Conservation (phyloP, 2,329 filamentous ascomycete species). For the Colletotrichum scovillei region DNA sequence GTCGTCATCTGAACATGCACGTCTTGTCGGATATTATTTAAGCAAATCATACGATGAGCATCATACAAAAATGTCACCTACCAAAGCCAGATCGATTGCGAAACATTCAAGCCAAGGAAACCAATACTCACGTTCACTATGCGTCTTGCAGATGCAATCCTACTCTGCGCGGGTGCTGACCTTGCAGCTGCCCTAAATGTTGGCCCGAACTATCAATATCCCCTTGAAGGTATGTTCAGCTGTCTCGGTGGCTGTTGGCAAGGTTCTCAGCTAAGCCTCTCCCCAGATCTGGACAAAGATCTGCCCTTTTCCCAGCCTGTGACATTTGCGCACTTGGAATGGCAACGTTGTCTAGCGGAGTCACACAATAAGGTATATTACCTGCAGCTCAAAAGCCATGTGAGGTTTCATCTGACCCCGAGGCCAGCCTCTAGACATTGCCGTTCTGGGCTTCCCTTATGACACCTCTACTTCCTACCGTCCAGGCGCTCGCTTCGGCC, state of each 20-base stretch:
- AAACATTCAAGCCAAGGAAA: not conserved
- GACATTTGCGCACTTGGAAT: conserved; percentile 20
- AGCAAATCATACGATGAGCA: not conserved
- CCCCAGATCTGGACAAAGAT: conserved; percentile 20
- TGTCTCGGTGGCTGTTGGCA: not conserved
- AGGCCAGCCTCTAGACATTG: conserved; percentile 3
- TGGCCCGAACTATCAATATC: not conserved
- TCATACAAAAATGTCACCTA: not conserved
- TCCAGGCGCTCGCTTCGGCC: conserved; percentile 80
- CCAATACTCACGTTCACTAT: not conserved
- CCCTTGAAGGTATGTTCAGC: not conserved
- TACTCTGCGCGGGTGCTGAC: not conserved
- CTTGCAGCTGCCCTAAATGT: not conserved
- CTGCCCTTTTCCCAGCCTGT: conserved; percentile 26
- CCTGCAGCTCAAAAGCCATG: not conserved
- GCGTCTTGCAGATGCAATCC: not conserved
- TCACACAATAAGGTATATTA: conserved; percentile 13
- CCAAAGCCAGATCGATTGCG: not conserved
- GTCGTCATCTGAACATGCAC: not conserved
- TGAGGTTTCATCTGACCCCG: not conserved
- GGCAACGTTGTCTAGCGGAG: conserved; percentile 18
- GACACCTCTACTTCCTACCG: conserved; percentile 25
- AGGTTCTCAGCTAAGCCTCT: not conserved
- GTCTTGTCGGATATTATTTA: not conserved
- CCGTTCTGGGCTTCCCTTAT: conserved; percentile 20